These are phyloP conservation scores for Paecilomyces fulvus DNA, from an alignment of 2,329 filamentous ascomycete genomes.

Conservation along the genomic window DNA sequence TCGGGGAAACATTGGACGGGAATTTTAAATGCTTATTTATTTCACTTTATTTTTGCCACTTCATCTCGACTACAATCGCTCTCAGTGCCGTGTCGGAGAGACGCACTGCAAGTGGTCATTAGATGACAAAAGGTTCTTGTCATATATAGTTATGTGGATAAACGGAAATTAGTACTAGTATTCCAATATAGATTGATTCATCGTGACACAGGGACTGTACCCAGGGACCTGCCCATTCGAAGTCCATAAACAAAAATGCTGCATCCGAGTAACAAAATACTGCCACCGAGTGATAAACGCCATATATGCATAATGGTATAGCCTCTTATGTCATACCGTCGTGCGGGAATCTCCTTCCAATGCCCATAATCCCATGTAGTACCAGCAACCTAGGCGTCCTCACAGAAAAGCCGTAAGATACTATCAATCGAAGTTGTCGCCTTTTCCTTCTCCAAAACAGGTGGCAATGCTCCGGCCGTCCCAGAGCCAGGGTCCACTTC, in stretches of 20 bases:
- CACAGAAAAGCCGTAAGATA: slow-evolving; percentile 33
- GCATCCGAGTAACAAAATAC: not conserved
- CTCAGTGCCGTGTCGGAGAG: too few relatives aligned
- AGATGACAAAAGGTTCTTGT: too few relatives aligned
- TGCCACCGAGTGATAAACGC: not conserved
- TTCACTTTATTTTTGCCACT: too few relatives aligned
- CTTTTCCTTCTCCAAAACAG: slow-evolving; percentile 27
- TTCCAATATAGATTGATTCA: too few relatives aligned
- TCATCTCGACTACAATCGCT: too few relatives aligned
- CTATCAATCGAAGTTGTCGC: slow-evolving; percentile 35
- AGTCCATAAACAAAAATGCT: not conserved
- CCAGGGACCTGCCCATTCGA: not conserved
- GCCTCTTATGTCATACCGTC: not conserved
- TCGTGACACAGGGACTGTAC: not conserved
- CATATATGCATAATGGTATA: not conserved
- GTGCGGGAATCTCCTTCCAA: not conserved
- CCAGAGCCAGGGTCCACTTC: slow-evolving; percentile 4
- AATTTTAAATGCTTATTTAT: too few relatives aligned
- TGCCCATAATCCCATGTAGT: not conserved
- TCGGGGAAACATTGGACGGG: too few relatives aligned
- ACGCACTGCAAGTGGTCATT: too few relatives aligned
- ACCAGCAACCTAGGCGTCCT: slow-evolving; percentile 19
- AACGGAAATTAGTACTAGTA: too few relatives aligned
- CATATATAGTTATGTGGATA: too few relatives aligned
- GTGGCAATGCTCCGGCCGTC: slow-evolving; percentile 6